phyloP scores from a whole-genome alignment of 148 eudicot genomes.

The Amaranthus palmeri region DNA sequence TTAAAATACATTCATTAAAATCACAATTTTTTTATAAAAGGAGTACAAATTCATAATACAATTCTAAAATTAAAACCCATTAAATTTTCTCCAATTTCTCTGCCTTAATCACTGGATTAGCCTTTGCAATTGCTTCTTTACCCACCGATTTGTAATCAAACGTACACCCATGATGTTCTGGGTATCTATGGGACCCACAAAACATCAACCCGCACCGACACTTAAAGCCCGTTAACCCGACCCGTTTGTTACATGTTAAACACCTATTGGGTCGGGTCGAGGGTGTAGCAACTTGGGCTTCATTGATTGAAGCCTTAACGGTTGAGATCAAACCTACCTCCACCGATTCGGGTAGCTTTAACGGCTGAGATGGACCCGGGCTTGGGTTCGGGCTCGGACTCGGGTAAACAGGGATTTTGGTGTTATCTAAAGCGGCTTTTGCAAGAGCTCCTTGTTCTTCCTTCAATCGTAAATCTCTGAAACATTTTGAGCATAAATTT shows the following conservation, averaged over 20 bases:
- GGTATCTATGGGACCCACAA: slow-evolving; percentile 62
- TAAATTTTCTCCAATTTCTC: slow-evolving; percentile 47
- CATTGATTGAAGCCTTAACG: slow-evolving; percentile 4
- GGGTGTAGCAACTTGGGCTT: slow-evolving; percentile 1
- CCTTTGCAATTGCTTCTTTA: slow-evolving; percentile 57
- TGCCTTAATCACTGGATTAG: slow-evolving; percentile 55
- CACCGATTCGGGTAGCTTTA: slow-evolving; percentile 13
- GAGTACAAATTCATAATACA: background rate
- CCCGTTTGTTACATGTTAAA: slow-evolving; percentile 40
- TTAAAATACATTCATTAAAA: slow-evolving; percentile 4
- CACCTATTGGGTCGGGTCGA: slow-evolving; percentile 38
- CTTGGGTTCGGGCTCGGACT: background rate
- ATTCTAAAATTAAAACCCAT: background rate
- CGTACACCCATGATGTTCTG: slow-evolving; percentile 56
- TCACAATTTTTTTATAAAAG: background rate
- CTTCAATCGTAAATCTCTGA: slow-evolving; percentile 30
- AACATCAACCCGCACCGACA: slow-evolving; percentile 56
- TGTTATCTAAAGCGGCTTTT: slow-evolving; percentile 35
- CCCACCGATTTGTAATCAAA: slow-evolving; percentile 56
- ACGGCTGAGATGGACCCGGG: slow-evolving; percentile 10
- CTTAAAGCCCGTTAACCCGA: slow-evolving; percentile 55
- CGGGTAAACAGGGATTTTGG: slow-evolving; percentile 1
- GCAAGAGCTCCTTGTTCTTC: slow-evolving; percentile 34
- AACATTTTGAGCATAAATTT: slow-evolving; percentile 60
- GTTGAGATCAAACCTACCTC: slow-evolving; percentile 8